Conservation (phyloP, 164 flowering plant species). For the Euptelea pleiosperma region DNA sequence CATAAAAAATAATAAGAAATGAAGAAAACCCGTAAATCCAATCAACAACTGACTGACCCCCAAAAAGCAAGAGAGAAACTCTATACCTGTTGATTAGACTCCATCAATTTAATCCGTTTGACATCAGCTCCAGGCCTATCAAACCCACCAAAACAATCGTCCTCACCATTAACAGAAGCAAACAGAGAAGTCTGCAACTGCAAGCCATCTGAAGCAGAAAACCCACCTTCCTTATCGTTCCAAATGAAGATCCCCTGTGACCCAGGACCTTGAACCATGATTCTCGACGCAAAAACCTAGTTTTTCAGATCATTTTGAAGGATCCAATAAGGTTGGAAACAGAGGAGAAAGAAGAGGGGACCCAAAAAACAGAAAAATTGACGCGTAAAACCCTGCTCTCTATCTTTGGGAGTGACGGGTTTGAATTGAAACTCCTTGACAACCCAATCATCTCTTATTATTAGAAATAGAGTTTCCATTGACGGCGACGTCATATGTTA, state of each 20-base stretch:
- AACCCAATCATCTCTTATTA: slow-evolving; percentile 7
- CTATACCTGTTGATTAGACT: slow-evolving; percentile 15
- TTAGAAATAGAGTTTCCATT: not conserved
- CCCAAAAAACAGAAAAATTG: not conserved
- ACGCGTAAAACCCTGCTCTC: slow-evolving; percentile 2
- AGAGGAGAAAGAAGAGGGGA: not conserved
- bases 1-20: not conserved
- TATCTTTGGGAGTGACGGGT: not conserved
- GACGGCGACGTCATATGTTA: slow-evolving; percentile 7
- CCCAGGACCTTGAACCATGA: slow-evolving; percentile 3
- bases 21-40: not conserved
- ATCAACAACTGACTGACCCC: not conserved
- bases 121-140: not conserved
- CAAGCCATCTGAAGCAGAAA: not conserved
- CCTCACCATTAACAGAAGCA: not conserved
- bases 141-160: not conserved
- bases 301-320: not conserved
- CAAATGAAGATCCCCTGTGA: not conserved
- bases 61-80: not conserved
- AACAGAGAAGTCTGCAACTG: not conserved
- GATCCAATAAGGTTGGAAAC: not conserved
- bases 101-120: slow-evolving; percentile 11
- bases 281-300: not conserved
- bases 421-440: slow-evolving; percentile 5
- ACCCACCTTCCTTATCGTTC: not conserved